Conservation (phyloP, 2,329 filamentous ascomycete species). For the Stachybotrys chartarum region DNA sequence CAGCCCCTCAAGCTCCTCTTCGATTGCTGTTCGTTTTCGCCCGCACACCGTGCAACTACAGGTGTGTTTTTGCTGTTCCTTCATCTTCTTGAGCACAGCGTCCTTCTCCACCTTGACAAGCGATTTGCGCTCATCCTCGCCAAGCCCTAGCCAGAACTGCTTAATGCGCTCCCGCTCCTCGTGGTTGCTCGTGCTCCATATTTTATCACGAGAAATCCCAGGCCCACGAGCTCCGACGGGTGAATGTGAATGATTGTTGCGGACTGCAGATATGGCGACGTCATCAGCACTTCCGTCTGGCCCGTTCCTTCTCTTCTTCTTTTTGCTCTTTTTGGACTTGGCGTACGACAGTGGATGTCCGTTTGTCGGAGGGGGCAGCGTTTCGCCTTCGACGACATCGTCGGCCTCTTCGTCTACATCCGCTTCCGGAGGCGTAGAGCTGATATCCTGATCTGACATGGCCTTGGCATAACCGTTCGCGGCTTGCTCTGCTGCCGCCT, state of each 20-base stretch:
- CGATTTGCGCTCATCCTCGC: constrained; percentile 89
- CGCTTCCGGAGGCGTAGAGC: neutral
- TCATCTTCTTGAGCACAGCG: constrained; percentile 97
- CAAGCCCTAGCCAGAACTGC: constrained; percentile 92
- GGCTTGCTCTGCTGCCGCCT: constrained; percentile 41
- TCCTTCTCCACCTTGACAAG: constrained; percentile 98
- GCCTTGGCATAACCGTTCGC: neutral
- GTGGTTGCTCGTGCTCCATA: constrained; percentile 93
- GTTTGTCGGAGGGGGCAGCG: constrained; percentile 22
- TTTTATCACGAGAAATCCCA: constrained; percentile 67
- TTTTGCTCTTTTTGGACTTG: constrained; percentile 56
- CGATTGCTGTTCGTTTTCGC: constrained; percentile 90
- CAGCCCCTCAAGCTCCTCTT: constrained; percentile 93
- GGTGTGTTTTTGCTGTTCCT: constrained; percentile 98
- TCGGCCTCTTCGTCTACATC: constrained; percentile 5
- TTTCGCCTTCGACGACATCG: neutral
- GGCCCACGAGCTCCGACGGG: constrained; percentile 26
- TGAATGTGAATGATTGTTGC: constrained; percentile 14
- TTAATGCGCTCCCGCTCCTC: constrained; percentile 97
- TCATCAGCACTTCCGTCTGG: constrained; percentile 10
- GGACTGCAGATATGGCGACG: constrained; percentile 10
- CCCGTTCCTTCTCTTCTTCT: constrained; percentile 59
- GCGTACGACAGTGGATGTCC: constrained; percentile 18
- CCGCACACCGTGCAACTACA: constrained; percentile 98
- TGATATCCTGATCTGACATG: neutral